Evolutionary conservation across 768 basidiomycete genomes (phyloP), one percentile per base, ranked within the genome.

Genomic region (Jaapia argillacea): DNA sequence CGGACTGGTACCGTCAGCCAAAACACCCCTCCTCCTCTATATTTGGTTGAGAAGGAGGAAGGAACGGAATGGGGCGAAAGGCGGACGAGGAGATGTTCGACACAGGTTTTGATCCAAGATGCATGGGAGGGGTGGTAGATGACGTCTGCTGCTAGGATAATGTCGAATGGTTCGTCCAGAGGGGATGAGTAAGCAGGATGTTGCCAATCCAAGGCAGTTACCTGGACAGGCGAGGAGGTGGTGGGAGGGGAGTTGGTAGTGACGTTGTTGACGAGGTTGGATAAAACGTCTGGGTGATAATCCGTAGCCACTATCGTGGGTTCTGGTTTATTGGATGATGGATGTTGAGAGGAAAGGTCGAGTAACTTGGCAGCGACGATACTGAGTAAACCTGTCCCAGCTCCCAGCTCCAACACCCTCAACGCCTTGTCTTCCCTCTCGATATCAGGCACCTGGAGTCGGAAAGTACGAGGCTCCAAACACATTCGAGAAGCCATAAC

Each of bases 301-400:
- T 92, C 88, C 6, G 84, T 87, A 12, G 85, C 82, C 18, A 79
- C 60, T 43, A 89, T 65, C 4, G 53, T 43, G 1, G 63, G 54
- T n/a, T n/a, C n/a, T n/a, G n/a, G n/a, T n/a, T n/a, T n/a, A 5
- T 47, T 44, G 1, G 54, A 48, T 16, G 51, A 40, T n/a, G 40
- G 38, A 24, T 47, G 45, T 5, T 31, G 20, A 10, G 33, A 22
- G 12, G 21, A 38, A 21, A 45, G 51, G 5, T 44, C 53, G 6
- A 75, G 57, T 2, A 80, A 53, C 51, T 72, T 77, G 1, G 76
- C 74, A 1, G 70, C 64, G 7, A 75, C 68, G 48, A 92, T 80
- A 50, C 85, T 85, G n/a, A 90, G 69, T 43, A 90, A 63, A 3
- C 88, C 88, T 0, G 88, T 91, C 3, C 88, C 88, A 0, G 85